Conservation (phyloP, 805 yeast species). For the Saturnispora sekii region DNA sequence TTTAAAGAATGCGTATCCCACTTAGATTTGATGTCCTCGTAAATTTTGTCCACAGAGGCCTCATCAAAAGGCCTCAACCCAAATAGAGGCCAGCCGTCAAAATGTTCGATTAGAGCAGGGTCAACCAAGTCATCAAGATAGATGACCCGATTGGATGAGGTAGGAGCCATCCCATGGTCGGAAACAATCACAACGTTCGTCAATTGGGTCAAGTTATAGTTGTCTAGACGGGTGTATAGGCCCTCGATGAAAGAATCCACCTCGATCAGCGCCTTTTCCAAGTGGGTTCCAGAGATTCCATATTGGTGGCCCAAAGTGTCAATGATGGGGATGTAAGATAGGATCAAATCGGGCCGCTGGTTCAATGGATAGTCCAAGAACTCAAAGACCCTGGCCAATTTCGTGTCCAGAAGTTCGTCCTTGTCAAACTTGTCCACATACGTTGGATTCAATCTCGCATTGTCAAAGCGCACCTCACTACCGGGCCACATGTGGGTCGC, state of each 20-base stretch:
- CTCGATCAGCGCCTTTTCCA: constrained; percentile 42
- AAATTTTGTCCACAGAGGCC: constrained; percentile 35
- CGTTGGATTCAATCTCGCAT: constrained; percentile 34
- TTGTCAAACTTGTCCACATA: constrained; percentile 58
- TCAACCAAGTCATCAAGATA: constrained; percentile 66
- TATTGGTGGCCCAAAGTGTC: constrained; percentile 68
- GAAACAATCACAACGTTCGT: constrained; percentile 73
- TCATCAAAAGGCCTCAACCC: constrained; percentile 55
- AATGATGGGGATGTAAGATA: constrained; percentile 73
- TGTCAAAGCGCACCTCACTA: constrained; percentile 55
- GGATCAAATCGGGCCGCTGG: constrained; percentile 62
- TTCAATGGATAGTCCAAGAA: constrained; percentile 57
- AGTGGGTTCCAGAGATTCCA: constrained; percentile 56
- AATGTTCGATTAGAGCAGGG: constrained; percentile 42
- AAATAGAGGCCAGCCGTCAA: constrained; percentile 80
- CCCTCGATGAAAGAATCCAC: constrained; percentile 59
- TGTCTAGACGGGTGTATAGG: constrained; percentile 36
- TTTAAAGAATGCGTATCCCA: constrained; percentile 23
- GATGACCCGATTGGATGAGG: constrained; percentile 57
- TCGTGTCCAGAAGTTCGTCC: constrained; percentile 47
- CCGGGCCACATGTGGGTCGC: constrained; percentile 99
- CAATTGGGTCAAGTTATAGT: constrained; percentile 50
- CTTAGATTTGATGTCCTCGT: constrained; percentile 30
- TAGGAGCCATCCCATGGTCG: constrained; percentile 93
- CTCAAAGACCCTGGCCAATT: constrained; percentile 45